Conservation (phyloP, 352 stramenopile genomes). For the Pythium rishiriense region DNA sequence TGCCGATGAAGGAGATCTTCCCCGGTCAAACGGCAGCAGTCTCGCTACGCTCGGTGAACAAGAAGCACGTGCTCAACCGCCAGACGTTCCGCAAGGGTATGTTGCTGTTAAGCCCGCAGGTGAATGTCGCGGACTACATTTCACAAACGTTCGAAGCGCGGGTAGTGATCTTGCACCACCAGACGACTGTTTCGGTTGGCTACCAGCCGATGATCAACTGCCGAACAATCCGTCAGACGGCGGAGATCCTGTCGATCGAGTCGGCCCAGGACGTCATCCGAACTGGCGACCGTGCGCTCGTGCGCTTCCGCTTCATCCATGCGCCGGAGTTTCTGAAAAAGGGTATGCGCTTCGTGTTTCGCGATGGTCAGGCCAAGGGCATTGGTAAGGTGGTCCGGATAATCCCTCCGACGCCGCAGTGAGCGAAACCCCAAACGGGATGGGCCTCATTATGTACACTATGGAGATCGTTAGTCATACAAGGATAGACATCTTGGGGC, state of each 20-base stretch:
- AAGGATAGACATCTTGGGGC: background rate
- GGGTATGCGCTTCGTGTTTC: slow-evolving; percentile 97
- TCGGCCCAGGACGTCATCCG: slow-evolving; percentile 83
- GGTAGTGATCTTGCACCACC: slow-evolving; percentile 94
- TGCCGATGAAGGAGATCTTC: slow-evolving; percentile 86
- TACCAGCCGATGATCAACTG: slow-evolving; percentile 96
- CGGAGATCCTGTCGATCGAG: slow-evolving; percentile 87
- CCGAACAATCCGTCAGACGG: slow-evolving; percentile 90
- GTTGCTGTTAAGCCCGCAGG: slow-evolving; percentile 84
- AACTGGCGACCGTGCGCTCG: slow-evolving; percentile 88
- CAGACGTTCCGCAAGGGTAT: slow-evolving; percentile 92
- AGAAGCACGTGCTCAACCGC: slow-evolving; percentile 81
- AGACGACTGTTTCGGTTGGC: slow-evolving; percentile 92
- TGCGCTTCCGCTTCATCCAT: slow-evolving; percentile 91
- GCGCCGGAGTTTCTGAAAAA: slow-evolving; percentile 95
- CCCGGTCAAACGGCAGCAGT: slow-evolving; percentile 86
- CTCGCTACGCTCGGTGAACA: slow-evolving; percentile 87
- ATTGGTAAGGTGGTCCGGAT: slow-evolving; percentile 92
- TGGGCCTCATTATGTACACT: background rate
- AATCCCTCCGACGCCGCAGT: slow-evolving; percentile 31
- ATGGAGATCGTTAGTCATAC: background rate
- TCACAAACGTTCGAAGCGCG: slow-evolving; percentile 90
- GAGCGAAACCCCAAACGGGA: background rate
- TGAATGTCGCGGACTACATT: slow-evolving; percentile 75
- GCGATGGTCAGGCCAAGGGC: slow-evolving; percentile 96